Percentiles rank a stretch among this genome's conserved stretches.
These are phyloP conservation scores for Termitomyces sp. DNA, from an alignment of 768 basidiomycete genomes.

Conservation along the genomic window DNA sequence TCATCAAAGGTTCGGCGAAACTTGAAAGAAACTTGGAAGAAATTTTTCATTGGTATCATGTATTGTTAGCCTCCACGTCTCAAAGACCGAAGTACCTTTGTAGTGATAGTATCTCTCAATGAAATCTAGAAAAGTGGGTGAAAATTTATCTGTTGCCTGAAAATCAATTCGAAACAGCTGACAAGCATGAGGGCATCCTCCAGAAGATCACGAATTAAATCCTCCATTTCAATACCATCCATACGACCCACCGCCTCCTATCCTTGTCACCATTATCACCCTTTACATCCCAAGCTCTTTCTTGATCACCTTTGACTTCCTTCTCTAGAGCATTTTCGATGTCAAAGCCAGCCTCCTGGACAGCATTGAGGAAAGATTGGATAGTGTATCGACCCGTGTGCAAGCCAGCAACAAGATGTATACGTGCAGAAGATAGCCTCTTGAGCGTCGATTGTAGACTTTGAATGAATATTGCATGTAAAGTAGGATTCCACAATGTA, in stretches of 20 bases:
- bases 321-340: constrained; percentile 48
- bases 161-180: background rate
- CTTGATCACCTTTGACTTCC: constrained; percentile 36
- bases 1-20: background rate
- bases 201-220: background rate
- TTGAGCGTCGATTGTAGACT: constrained; percentile 50
- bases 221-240: constrained; percentile 59
- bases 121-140: constrained; percentile 1
- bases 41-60: background rate
- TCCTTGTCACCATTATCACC: constrained; percentile 66
- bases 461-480: constrained; percentile 52
- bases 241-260: constrained; percentile 69
- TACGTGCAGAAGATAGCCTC: constrained; percentile 41
- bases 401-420: constrained; percentile 69
- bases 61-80: background rate
- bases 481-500: constrained; percentile 72
- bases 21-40: background rate
- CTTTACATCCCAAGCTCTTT: constrained; percentile 52
- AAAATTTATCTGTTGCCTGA: background rate
- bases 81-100: background rate
- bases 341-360: constrained; percentile 39
- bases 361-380: constrained; percentile 52
- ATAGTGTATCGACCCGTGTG: constrained; percentile 79
- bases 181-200: too few relatives aligned
- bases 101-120: background rate